phyloP scores from a whole-genome alignment of 345 rosid species.

The Rhodamnia rubescens region DNA sequence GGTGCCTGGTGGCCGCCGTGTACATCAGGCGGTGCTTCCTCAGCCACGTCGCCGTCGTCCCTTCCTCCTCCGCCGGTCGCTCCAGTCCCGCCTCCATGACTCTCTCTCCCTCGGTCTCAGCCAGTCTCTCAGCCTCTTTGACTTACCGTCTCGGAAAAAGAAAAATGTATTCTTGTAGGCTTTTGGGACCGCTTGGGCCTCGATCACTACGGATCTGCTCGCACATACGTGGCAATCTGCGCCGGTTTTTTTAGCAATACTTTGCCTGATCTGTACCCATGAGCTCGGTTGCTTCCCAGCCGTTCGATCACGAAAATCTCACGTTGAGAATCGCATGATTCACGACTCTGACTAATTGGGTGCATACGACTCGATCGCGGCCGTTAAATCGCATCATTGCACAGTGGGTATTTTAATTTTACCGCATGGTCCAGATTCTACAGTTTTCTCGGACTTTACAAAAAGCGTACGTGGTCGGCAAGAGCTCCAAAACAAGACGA shows the following conservation, averaged over 20 bases:
- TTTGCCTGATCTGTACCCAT: fast-evolving
- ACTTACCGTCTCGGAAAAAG: background rate
- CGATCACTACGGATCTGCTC: background rate
- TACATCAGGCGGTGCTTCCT: constrained; percentile 46
- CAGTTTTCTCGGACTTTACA: too few species aligned
- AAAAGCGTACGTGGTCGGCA: too few species aligned
- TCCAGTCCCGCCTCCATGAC: constrained; percentile 10
- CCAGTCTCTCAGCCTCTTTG: background rate
- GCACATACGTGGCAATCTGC: background rate
- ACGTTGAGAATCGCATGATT: fast-evolving
- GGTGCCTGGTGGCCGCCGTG: constrained; percentile 59
- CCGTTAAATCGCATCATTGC: background rate
- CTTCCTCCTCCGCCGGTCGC: constrained; percentile 14
- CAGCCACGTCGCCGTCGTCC: constrained; percentile 50
- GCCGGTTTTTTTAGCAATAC: fast-evolving
- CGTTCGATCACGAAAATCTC: fast-evolving
- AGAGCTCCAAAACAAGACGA: too few species aligned
- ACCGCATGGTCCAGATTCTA: too few species aligned
- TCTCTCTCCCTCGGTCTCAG: background rate
- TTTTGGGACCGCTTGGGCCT: background rate
- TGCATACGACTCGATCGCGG: fast-evolving
- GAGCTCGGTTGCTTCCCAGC: background rate
- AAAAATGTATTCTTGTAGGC: background rate
- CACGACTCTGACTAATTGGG: fast-evolving
- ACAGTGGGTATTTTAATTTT: too few species aligned